A percentile compares a stretch with the other conserved stretches of the same genome.
Evolutionary conservation across 2,329 filamentous ascomycete species (phyloP).

Genomic region (Neofusicoccum cordaticola): DNA sequence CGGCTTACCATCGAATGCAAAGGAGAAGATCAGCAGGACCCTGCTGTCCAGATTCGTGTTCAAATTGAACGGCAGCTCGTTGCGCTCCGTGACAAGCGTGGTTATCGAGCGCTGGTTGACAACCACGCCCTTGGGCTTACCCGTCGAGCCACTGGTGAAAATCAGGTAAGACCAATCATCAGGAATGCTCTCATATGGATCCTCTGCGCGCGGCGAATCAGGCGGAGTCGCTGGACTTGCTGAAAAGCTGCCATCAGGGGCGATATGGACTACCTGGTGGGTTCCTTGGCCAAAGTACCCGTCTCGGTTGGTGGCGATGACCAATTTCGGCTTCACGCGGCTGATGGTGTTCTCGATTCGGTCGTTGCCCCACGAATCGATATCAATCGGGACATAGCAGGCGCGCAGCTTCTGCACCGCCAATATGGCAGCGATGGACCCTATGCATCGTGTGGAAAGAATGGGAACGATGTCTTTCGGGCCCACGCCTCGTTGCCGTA

Average conservation of each 20-base stretch:
- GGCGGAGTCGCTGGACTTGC: neutral
- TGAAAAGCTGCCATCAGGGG: neutral
- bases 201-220: neutral
- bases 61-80: neutral
- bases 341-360: constrained; percentile 4
- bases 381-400: constrained; percentile 2
- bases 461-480: neutral
- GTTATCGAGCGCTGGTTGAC: constrained; percentile 20
- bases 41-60: neutral
- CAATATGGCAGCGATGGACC: neutral
- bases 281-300: neutral
- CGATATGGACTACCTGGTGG: neutral
- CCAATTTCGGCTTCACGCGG: neutral
- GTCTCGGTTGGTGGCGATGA: neutral
- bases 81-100: neutral
- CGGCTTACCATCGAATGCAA: constrained; percentile 53
- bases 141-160: constrained; percentile 42
- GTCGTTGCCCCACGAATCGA: constrained; percentile 2
- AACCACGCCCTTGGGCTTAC: constrained; percentile 21
- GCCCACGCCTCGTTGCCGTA: neutral
- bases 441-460: neutral
- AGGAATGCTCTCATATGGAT: neutral
- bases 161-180: constrained; percentile 58
- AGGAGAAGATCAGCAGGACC: constrained; percentile 32
- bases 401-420: constrained; percentile 7